phyloP scores from a whole-genome alignment of 305 asterid genomes.

The Withania somnifera region DNA sequence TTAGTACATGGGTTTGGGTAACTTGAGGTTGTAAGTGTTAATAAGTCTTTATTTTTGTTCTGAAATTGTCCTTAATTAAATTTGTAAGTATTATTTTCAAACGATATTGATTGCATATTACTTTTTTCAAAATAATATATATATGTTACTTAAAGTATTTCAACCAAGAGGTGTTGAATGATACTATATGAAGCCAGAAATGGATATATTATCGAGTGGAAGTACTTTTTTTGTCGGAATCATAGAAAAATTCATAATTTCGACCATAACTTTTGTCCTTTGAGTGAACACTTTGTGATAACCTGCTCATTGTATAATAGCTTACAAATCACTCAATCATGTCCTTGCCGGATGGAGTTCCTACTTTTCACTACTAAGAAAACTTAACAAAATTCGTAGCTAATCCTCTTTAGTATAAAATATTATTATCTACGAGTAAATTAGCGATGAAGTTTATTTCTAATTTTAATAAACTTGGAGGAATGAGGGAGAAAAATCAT shows the following conservation, averaged over 20 bases:
- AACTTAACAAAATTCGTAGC: no score
- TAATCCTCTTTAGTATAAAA: background rate
- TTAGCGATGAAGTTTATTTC: background rate
- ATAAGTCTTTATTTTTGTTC: background rate
- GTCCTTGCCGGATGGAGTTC: no score
- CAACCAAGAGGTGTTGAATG: background rate
- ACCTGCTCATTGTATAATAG: no score
- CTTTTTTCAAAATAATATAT: background rate
- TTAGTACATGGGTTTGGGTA: background rate
- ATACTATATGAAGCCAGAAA: background rate
- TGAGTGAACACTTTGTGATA: no score
- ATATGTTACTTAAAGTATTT: background rate
- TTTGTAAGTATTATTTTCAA: background rate
- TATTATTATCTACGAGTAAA: background rate
- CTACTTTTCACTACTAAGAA: background rate
- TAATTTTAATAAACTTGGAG: background rate
- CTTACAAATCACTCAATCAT: no score
- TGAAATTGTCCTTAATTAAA: background rate
- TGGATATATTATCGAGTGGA: background rate
- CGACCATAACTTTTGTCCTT: no score
- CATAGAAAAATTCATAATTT: no score
- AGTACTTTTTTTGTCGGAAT: no score
- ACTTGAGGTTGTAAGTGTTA: background rate
- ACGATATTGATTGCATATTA: background rate
- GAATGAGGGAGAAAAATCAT: background rate